Evolutionary conservation across 768 basidiomycete genomes (phyloP), one percentile per base, ranked within the genome.

Genomic region (Udeniomyces megalosporus): DNA sequence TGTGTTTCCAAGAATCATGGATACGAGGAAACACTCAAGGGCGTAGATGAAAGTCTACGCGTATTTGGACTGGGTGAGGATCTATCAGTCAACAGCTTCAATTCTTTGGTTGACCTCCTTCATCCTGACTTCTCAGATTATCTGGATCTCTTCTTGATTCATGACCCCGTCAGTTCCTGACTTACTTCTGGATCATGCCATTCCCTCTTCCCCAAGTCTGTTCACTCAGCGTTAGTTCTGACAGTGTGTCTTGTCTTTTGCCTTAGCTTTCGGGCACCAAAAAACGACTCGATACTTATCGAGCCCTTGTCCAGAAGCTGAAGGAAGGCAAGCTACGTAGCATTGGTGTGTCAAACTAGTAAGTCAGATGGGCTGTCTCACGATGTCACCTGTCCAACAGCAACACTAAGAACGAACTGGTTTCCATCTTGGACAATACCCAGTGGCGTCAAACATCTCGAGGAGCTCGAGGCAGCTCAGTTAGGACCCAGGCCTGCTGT

Each of bases 121-220:
- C 15, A 2, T 28, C 59, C 2, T 20, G 12, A 11, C 20, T 2
- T 11, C 20, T 12, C 47, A 55, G 34, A 34, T 11, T 64, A 59
- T 51, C 58, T 64, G 45, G 63, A 64, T 22, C 42, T 64, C 6
- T 64, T 64, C 44, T 46, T 64, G 20, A 58, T 64, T 35, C 63
- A 64, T 48, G 63, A 64, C 22, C 63, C 63, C 22, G 57, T 58
- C 6, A 7, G 57, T 47, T 45, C 44, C 11, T 28, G 38, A 42
- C 8, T 42, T 42, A 8, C 17, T 42, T 42, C 38, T 8, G 17
- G 38, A 42, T 8, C 38, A 8, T 42, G 38, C 17, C 38, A 42
- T 42, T 17, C 8, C 10, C 38, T 42, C 10, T 42, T 42, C 38
- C 38, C 48, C 22, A 11, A n/a, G n/a, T n/a, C 20, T 50, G 20